Evolutionary conservation across 495 filamentous ascomycete genomes (phyloP).

Genomic region (Letharia lupina): DNA sequence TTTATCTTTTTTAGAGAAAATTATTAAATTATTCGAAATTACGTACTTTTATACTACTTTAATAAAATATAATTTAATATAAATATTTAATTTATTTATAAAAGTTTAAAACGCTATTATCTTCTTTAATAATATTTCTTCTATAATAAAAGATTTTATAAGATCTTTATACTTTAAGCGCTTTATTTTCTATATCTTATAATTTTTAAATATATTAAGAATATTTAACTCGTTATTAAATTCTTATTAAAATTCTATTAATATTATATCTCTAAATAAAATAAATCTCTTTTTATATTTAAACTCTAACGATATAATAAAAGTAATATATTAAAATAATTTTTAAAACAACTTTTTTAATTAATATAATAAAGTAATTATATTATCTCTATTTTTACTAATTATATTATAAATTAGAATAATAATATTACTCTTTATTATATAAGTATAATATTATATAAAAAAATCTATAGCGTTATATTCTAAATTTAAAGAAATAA

Average conservation of each 20-base stretch:
- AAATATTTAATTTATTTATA: neutral
- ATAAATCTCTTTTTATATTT: too few relatives aligned
- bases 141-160: neutral
- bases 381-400: too few relatives aligned
- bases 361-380: too few relatives aligned
- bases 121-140: neutral
- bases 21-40: neutral
- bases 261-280: too few relatives aligned
- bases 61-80: neutral
- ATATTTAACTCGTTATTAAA: too few relatives aligned
- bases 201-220: neutral
- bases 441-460: neutral
- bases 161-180: neutral
- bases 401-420: too few relatives aligned
- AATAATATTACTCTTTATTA: neutral
- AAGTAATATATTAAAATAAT: neutral
- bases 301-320: neutral
- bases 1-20: neutral
- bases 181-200: neutral
- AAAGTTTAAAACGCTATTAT: neutral
- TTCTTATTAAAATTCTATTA: too few relatives aligned
- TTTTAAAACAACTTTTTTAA: too few relatives aligned
- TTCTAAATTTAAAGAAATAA: too few relatives aligned
- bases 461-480: too few relatives aligned
- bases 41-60: neutral